Evolutionary conservation across 2,329 filamentous ascomycete genomes (phyloP).

Genomic region (Aureobasidium sp.): DNA sequence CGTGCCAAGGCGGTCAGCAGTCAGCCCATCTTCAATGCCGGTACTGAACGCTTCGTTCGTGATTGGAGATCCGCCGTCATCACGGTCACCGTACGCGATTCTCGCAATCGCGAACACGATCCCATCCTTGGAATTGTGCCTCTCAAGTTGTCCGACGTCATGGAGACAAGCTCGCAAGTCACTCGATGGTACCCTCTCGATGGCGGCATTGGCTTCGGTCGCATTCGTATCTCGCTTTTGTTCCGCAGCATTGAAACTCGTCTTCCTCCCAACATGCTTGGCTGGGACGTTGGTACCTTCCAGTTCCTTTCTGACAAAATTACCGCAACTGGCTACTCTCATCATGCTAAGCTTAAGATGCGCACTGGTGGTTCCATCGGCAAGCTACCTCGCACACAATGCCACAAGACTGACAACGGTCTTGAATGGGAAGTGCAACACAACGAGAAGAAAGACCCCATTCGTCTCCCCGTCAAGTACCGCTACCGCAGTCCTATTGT

Average conservation of each 20-base stretch:
- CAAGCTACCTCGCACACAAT: conserved; percentile 56
- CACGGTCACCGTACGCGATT: conserved; percentile 81
- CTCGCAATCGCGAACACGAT: conserved; percentile 84
- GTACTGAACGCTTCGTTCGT: conserved; percentile 83
- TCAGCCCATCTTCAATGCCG: conserved; percentile 94
- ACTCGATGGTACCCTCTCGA: conserved; percentile 96
- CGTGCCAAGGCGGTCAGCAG: conserved; percentile 87
- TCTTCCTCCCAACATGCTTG: conserved; percentile 74
- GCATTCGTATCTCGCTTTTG: conserved; percentile 77
- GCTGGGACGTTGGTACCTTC: conserved; percentile 94
- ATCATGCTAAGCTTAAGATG: conserved; percentile 60
- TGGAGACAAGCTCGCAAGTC: conserved; percentile 77
- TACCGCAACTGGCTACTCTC: conserved; percentile 53
- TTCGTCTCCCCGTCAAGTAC: conserved; percentile 79
- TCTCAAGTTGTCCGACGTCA: conserved; percentile 76
- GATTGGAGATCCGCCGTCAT: conserved; percentile 87
- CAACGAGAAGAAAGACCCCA: conserved; percentile 41
- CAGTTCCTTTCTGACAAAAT: conserved; percentile 71
- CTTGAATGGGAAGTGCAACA: conserved; percentile 49
- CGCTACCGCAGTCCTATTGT: conserved; percentile 85
- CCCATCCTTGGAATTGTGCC: conserved; percentile 89
- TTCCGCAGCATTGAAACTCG: conserved; percentile 85
- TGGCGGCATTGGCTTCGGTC: conserved; percentile 82
- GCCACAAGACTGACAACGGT: conserved; percentile 50
- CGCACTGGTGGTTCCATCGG: conserved; percentile 79